phyloP scores from a whole-genome alignment of 805 yeast species.

The Middelhovenomyces tepae region DNA sequence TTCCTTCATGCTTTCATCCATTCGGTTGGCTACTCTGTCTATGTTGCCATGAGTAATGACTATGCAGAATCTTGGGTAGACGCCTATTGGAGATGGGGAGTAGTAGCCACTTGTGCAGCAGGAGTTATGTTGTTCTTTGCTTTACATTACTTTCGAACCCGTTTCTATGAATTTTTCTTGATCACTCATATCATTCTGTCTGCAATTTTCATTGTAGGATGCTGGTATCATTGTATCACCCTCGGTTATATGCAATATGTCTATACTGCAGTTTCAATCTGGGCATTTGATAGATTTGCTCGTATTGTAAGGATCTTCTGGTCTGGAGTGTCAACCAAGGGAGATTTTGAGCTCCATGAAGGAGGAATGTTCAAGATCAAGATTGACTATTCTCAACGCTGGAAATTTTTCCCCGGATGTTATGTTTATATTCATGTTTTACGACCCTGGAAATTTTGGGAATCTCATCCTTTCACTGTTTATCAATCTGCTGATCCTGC shows the following conservation, averaged over 20 bases:
- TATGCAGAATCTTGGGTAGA: too few species aligned
- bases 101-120: slow-evolving; percentile 34
- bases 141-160: slow-evolving; percentile 41
- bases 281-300: slow-evolving; percentile 59
- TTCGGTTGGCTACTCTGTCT: slow-evolving; percentile 18
- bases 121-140: slow-evolving; percentile 42
- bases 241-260: slow-evolving; percentile 39
- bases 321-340: slow-evolving; percentile 42
- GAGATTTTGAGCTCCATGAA: slow-evolving; percentile 3
- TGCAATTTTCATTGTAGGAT: slow-evolving; percentile 41
- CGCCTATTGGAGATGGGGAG: too few species aligned
- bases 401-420: slow-evolving; percentile 47
- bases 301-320: slow-evolving; percentile 45
- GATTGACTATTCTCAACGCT: slow-evolving; percentile 33
- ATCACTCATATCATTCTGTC: slow-evolving; percentile 51
- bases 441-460: slow-evolving; percentile 47
- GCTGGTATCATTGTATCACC: slow-evolving; percentile 47
- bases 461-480: slow-evolving; percentile 64
- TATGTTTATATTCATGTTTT: slow-evolving; percentile 51
- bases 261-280: slow-evolving; percentile 50
- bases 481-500: slow-evolving; percentile 11
- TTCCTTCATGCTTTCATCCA: slow-evolving; percentile 21
- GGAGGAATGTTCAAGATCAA: slow-evolving; percentile 19
- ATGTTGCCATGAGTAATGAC: slow-evolving; percentile 17
- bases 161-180: slow-evolving; percentile 52